These are phyloP conservation scores for Malus orientalis DNA, from an alignment of 306 rosid species.

Conservation along the genomic window DNA sequence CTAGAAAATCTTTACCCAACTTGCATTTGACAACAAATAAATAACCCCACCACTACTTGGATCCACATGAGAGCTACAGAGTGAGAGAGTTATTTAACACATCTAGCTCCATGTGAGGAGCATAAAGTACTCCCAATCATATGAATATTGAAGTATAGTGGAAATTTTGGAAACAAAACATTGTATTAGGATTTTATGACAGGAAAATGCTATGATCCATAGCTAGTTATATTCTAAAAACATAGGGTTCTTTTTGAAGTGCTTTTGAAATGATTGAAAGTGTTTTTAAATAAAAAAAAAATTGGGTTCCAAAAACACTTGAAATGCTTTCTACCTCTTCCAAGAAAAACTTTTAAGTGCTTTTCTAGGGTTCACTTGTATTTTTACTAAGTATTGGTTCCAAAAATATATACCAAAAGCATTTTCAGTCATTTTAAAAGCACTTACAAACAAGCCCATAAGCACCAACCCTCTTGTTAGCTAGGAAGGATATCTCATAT, in stretches of 20 bases:
- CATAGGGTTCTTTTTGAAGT: too few relatives aligned
- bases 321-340: too few relatives aligned
- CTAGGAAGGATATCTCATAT: not conserved
- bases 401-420: too few relatives aligned
- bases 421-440: too few relatives aligned
- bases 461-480: not conserved
- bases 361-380: too few relatives aligned
- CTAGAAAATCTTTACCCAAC: conserved; percentile 18
- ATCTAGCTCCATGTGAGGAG: conserved; percentile 22
- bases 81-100: not conserved
- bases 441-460: not conserved
- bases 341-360: too few relatives aligned
- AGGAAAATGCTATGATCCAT: not conserved
- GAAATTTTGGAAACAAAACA: not conserved
- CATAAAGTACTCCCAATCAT: conserved; percentile 16
- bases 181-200: not conserved
- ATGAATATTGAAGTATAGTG: not conserved
- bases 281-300: too few relatives aligned
- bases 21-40: conserved; percentile 14
- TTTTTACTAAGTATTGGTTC: too few relatives aligned
- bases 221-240: not conserved
- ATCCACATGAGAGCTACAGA: conserved; percentile 9
- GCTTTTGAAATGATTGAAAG: too few relatives aligned
- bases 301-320: too few relatives aligned
- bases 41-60: conserved; percentile 17